Evolutionary conservation across 2,329 filamentous ascomycete genomes (phyloP).

Genomic region (Decorospora gaudefroyi): DNA sequence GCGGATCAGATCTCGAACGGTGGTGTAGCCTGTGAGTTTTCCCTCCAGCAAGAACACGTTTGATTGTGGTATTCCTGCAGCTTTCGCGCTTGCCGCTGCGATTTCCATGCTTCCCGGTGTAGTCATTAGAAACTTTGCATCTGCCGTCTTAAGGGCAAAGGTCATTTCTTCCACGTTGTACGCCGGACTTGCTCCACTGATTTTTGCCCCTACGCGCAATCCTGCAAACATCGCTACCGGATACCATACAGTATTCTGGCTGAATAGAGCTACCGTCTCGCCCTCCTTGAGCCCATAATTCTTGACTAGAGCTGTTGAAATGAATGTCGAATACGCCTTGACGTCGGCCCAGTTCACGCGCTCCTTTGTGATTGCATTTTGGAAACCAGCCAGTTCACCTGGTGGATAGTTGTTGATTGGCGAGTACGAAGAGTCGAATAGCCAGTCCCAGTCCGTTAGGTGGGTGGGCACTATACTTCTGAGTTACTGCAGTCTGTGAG

Average conservation of each 20-base stretch:
- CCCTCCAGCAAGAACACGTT: slow-evolving; percentile 64
- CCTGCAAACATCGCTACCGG: slow-evolving; percentile 65
- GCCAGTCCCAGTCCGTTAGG: slow-evolving; percentile 64
- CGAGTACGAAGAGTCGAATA: slow-evolving; percentile 62
- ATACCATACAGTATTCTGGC: slow-evolving; percentile 69
- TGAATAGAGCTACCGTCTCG: slow-evolving; percentile 65
- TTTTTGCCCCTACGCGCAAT: slow-evolving; percentile 59
- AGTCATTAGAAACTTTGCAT: slow-evolving; percentile 63
- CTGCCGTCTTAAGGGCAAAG: slow-evolving; percentile 63
- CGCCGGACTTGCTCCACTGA: slow-evolving; percentile 66
- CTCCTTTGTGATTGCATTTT: slow-evolving; percentile 63
- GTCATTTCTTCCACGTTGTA: slow-evolving; percentile 71
- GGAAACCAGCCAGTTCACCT: slow-evolving; percentile 57
- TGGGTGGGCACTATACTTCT: slow-evolving; percentile 55
- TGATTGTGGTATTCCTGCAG: slow-evolving; percentile 58
- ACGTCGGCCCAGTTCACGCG: slow-evolving; percentile 63
- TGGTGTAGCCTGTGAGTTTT: slow-evolving; percentile 55
- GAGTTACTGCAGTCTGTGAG: slow-evolving; percentile 3
- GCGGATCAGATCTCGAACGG: slow-evolving; percentile 53
- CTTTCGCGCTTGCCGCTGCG: slow-evolving; percentile 58
- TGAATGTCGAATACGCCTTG: slow-evolving; percentile 60
- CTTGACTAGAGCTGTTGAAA: slow-evolving; percentile 64
- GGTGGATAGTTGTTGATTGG: slow-evolving; percentile 51
- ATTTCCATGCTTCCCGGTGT: slow-evolving; percentile 60
- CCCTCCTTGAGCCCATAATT: slow-evolving; percentile 59